phyloP scores from a whole-genome alignment of 1,284 basidiomycete genomes.

The Fomitopsis palustris region DNA sequence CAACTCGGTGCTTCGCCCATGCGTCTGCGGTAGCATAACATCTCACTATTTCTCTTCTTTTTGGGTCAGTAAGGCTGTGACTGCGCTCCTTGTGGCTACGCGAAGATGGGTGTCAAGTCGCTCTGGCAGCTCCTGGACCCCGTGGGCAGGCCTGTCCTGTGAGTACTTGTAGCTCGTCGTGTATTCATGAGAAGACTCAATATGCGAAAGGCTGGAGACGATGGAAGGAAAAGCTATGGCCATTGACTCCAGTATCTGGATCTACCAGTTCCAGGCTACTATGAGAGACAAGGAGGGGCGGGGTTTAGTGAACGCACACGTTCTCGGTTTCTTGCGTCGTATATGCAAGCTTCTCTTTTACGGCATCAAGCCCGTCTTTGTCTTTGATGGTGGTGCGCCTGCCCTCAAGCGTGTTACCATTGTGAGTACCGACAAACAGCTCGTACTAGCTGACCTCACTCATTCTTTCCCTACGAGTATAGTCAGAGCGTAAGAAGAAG shows the following conservation, averaged over 20 bases:
- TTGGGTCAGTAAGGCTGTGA: background rate
- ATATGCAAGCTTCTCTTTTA: slow-evolving; percentile 96
- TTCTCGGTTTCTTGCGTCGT: slow-evolving; percentile 89
- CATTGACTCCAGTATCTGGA: slow-evolving; percentile 99
- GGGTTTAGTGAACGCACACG: slow-evolving; percentile 90
- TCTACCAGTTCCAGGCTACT: slow-evolving; percentile 98
- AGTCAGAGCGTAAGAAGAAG: slow-evolving; percentile 85
- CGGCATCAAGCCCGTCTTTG: slow-evolving; percentile 95
- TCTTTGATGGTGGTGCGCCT: slow-evolving; percentile 95
- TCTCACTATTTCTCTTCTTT: background rate
- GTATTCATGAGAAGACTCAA: too few species aligned
- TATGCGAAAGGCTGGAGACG: slow-evolving; percentile 70
- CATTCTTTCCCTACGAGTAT: background rate
- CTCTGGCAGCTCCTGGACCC: slow-evolving; percentile 91
- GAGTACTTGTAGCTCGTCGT: slow-evolving; percentile 23
- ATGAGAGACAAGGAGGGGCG: slow-evolving; percentile 98
- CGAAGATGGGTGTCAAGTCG: slow-evolving; percentile 88
- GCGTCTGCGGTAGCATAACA: background rate
- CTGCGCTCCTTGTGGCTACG: background rate
- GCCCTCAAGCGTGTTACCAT: slow-evolving; percentile 84
- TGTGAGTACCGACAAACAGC: slow-evolving; percentile 43
- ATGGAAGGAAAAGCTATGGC: slow-evolving; percentile 90
- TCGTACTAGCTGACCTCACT: background rate
- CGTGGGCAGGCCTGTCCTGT: slow-evolving; percentile 88
- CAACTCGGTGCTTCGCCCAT: background rate